A percentile compares a stretch with the other conserved stretches of the same genome.
Conservation (phyloP, 164 flowering plant genomes). For the Vitis vinifera region DNA sequence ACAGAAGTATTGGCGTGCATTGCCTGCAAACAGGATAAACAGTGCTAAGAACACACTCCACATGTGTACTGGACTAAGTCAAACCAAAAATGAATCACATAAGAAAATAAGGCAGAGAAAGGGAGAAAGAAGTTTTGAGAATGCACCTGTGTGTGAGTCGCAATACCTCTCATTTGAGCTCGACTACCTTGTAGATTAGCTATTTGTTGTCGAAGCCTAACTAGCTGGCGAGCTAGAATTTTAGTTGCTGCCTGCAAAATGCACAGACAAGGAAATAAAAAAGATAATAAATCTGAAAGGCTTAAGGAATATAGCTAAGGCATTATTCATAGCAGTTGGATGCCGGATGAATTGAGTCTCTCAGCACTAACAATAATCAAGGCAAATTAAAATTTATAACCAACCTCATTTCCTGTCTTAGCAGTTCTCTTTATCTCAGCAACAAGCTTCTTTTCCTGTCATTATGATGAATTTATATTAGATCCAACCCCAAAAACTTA, state of each 20-base stretch:
- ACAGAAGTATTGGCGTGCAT: conserved; percentile 84
- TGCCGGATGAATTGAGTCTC: not conserved
- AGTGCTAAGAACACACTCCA: conserved; percentile 3
- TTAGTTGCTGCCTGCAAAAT: conserved; percentile 76
- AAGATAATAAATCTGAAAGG: not conserved
- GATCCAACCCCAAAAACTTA: not conserved
- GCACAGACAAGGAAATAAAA: conserved; percentile 2
- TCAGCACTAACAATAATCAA: not conserved
- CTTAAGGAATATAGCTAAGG: not conserved
- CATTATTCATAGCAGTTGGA: not conserved
- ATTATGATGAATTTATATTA: conserved; percentile 11
- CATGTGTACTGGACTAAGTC: not conserved
- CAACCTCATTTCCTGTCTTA: conserved; percentile 93
- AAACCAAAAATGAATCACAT: not conserved
- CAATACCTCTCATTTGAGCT: conserved; percentile 94
- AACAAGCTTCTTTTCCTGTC: conserved; percentile 91
- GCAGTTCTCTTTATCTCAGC: conserved; percentile 94
- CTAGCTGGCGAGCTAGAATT: conserved; percentile 82
- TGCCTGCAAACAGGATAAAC: conserved; percentile 50
- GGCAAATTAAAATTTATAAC: conserved; percentile 2
- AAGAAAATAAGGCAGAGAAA: not conserved
- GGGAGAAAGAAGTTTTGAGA: conserved; percentile 4
- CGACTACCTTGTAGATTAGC: conserved; percentile 86
- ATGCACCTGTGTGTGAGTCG: conserved; percentile 87
- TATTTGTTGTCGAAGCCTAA: conserved; percentile 90